Base-by-base conservation (phyloP, 2,329 filamentous ascomycete genomes). In the Apiospora marii region DNA sequence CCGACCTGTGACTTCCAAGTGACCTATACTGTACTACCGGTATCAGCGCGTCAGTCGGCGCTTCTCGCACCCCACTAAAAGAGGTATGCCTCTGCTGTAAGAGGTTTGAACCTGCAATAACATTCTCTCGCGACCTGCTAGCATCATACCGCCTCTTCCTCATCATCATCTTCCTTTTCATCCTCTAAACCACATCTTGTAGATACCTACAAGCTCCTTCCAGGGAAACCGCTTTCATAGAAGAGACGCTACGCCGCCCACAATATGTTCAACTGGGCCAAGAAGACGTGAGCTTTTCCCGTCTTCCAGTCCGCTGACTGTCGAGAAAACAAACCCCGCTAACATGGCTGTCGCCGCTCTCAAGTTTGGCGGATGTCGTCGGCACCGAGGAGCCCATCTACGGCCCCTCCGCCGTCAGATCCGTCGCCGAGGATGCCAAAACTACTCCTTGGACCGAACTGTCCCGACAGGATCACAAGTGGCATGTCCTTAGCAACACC, bases 341-440 rank as follows among this genome's bases (percentile, higher is more conserved):
- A 78, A 79, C 75, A 72, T 72, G 69, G 73, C 71, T 73, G 67
- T 72, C 74, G 70, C 70, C 74, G n/a, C 58, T 7, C 73, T 72
- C 76, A 78, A 92, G 90, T 83, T 84, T 92, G 84, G 90, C 89
- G 83, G 88, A 95, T 84, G 95, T 98, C 82, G 95, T 95, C 81
- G 95, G 97, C 85, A 98, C 96, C 71, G 93, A 97, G 84, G 95
- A 98, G 88, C 96, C 96, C 81, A 93, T 97, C 84, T 98, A 99
- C 83, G 96, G 96, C 76, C 92, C 96, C 69, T 89, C 91, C 10
- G 96, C 95, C 79, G 94, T 98, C 83, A 92, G 91, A 81, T 92
- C 95, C 30, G 94, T 99, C 76, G 92, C 93, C 76, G 89, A 93
- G 79, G 94, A 98, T 85, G 89, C 93, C 75, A 90, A 92, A 82